phyloP scores from a whole-genome alignment of 768 basidiomycete genomes.

The Cytidiella melzeri region DNA sequence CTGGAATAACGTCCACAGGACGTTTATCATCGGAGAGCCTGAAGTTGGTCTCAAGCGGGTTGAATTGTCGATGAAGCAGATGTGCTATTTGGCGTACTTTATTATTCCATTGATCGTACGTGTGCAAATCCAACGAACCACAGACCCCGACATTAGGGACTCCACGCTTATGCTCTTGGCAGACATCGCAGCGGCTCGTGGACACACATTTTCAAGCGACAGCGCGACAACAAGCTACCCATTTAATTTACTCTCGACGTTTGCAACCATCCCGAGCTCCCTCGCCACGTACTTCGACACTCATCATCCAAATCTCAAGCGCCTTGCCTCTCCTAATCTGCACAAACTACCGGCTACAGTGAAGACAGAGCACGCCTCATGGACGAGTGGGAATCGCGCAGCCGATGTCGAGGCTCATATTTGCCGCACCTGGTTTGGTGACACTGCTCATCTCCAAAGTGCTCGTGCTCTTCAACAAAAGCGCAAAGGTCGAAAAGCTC shows the following conservation, averaged over 20 bases:
- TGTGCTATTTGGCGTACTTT: conserved; percentile 68
- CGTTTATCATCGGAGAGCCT: conserved; percentile 39
- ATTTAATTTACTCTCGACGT: conserved; percentile 76
- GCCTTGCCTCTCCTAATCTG: conserved; percentile 74
- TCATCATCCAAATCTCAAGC: conserved; percentile 56
- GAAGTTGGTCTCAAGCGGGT: conserved; percentile 62
- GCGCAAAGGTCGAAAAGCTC: conserved; percentile 58
- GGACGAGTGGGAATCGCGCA: conserved; percentile 75
- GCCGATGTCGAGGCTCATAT: conserved; percentile 76
- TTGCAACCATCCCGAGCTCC: conserved; percentile 81
- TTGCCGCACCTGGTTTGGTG: conserved; percentile 68
- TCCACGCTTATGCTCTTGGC: conserved; percentile 65
- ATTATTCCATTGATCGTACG: neutral
- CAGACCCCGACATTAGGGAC: conserved; percentile 80
- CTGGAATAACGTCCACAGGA: conserved; percentile 40
- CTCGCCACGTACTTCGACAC: conserved; percentile 58
- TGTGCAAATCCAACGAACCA: too few relatives aligned
- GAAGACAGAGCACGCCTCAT: conserved; percentile 64
- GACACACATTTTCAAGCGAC: conserved; percentile 29
- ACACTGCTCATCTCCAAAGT: conserved; percentile 53
- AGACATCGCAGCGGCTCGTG: conserved; percentile 62
- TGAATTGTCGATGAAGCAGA: conserved; percentile 90
- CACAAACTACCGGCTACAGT: conserved; percentile 73
- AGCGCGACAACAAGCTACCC: conserved; percentile 41
- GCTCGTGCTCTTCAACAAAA: conserved; percentile 81